A percentile compares a stretch with the other conserved stretches of the same genome.
Conservation (phyloP, 2,329 filamentous ascomycete species). For the Zelopaecilomyces penicillatus region DNA sequence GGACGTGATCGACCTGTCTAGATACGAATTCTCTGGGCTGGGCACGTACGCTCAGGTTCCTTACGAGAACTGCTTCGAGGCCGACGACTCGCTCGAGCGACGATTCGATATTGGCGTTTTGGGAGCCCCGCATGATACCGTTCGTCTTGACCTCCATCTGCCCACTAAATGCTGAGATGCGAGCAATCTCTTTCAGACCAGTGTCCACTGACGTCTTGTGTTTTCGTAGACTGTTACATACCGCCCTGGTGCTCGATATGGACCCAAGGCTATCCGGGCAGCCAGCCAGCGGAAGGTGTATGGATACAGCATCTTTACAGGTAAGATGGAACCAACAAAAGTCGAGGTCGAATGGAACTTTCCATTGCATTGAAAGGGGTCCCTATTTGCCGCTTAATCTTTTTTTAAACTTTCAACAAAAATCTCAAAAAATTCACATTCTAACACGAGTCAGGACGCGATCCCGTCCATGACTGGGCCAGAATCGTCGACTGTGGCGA, state of each 20-base stretch:
- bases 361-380: not conserved
- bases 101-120: conserved; percentile 21
- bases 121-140: conserved; percentile 21
- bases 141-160: conserved; percentile 7
- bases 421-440: too few relatives aligned
- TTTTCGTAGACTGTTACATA: conserved; percentile 12
- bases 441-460: conserved; percentile 5
- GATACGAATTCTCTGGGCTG: conserved; percentile 10
- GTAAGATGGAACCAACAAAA: conserved; percentile 3
- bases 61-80: conserved; percentile 17
- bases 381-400: too few relatives aligned
- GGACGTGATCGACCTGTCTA: conserved; percentile 11
- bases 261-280: conserved; percentile 71
- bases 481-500: conserved; percentile 76
- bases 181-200: too few relatives aligned
- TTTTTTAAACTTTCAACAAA: too few relatives aligned
- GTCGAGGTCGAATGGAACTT: not conserved
- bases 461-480: conserved; percentile 46
- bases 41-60: conserved; percentile 18
- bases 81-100: conserved; percentile 6
- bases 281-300: conserved; percentile 56
- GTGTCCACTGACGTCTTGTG: not conserved
- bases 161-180: too few relatives aligned
- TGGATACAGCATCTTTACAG: conserved; percentile 14
- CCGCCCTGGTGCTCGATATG: conserved; percentile 51